A percentile compares a stretch with the other conserved stretches of the same genome.
Evolutionary conservation across 169 alveolate species (phyloP).

Genomic region (Eimeria tenella): DNA sequence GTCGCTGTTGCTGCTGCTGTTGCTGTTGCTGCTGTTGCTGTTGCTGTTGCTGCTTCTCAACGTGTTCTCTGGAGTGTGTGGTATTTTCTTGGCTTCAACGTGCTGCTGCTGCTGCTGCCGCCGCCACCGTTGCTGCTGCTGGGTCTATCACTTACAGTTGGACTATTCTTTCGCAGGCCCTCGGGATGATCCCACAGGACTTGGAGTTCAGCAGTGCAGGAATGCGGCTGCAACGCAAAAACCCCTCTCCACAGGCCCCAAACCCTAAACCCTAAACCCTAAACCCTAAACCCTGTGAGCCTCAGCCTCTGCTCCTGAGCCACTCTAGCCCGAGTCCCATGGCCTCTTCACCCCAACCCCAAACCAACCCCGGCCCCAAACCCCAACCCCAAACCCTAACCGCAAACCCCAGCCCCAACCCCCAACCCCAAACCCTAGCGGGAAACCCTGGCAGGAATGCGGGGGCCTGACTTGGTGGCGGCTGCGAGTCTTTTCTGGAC

Average conservation of each 20-base stretch:
- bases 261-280: neutral
- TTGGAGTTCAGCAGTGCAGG: constrained; percentile 80
- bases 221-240: constrained; percentile 40
- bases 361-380: too few relatives aligned
- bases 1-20: neutral
- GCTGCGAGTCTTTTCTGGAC: constrained; percentile 26
- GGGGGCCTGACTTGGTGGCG: constrained; percentile 24
- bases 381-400: too few relatives aligned
- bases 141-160: constrained; percentile 71
- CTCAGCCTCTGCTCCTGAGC: too few relatives aligned
- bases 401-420: too few relatives aligned
- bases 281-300: neutral
- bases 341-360: too few relatives aligned
- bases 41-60: neutral
- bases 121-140: constrained; percentile 34
- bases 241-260: neutral
- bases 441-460: too few relatives aligned
- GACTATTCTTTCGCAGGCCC: constrained; percentile 86
- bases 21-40: constrained; percentile 31
- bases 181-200: constrained; percentile 84
- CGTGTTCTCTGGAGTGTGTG: too few relatives aligned
- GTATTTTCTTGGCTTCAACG: too few relatives aligned
- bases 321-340: too few relatives aligned
- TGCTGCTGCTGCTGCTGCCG: constrained; percentile 3
- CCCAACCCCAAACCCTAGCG: too few relatives aligned